Base-by-base conservation (phyloP, 2,329 filamentous ascomycete species). In the Gnomoniopsis smithogilvyi region DNA sequence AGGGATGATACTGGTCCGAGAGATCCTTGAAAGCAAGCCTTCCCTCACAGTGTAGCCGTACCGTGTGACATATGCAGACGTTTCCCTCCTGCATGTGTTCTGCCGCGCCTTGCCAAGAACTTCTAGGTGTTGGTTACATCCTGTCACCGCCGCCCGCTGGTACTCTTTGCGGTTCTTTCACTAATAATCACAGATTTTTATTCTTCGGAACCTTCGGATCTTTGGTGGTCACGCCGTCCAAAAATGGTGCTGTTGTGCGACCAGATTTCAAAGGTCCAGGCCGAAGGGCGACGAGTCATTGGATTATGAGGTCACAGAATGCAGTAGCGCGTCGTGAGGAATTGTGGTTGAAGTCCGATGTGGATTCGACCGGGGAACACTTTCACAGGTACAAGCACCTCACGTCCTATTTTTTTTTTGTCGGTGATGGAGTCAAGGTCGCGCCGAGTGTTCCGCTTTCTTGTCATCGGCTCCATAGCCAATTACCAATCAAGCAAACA, bases 121-220 rank as follows among this genome's bases (percentile, higher is more conserved):
- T 19, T 38, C 21, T 14, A 26, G 10, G 21, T 17, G 17, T 38
- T 6, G 49, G 22, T 33, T 36, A 33, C 49, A 38, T 30, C 34
- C 51, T 45, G 41, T 45, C n/a, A 45, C 11, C 34, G 22, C 33
- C 33, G 19, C 21, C n/a, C 17, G 6, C 11, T 6, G 36, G 36
- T 21, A 22, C 46, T 22, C 24, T 54, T 12, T 47, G 12, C 21
- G 51, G 22, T 47, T 34, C 51, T 19, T 19, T 33, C 38, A 45
- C 41, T 21, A 54, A 21, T 14, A 33, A 30, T 30, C 26, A 30
- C 26, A 30, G 8, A 4, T 4, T 30, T 30, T 30, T 30, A n/a
- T n/a, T n/a, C n/a, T 38, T 47, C 52, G 53, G 53, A 56, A 56
- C 30, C 53, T 43, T 49, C 45, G 45, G 45, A 6, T 21, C 41